Evolutionary conservation across 2,329 filamentous ascomycete genomes (phyloP).

Genomic region (Penicillium hesseltinei): DNA sequence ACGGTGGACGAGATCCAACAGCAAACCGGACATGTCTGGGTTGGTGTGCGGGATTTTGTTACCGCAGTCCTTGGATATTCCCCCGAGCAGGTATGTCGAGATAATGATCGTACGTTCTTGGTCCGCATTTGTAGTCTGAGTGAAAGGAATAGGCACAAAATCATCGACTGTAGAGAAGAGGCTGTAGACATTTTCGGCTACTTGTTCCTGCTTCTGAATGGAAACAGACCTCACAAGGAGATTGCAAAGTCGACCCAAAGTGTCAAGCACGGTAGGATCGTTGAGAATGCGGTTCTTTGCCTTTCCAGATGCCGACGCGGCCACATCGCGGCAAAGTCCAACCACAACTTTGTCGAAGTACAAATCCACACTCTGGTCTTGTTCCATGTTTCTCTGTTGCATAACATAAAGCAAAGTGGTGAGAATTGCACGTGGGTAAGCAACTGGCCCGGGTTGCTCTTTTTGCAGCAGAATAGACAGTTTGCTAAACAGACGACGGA

Average conservation of each 20-base stretch:
- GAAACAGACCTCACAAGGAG: conserved; percentile 57
- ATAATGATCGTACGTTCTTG: conserved; percentile 53
- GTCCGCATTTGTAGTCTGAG: conserved; percentile 30
- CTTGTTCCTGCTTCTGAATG: conserved; percentile 50
- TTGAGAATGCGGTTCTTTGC: conserved; percentile 42
- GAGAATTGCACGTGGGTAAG: conserved; percentile 60
- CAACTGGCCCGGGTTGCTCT: conserved; percentile 44
- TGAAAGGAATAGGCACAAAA: conserved; percentile 39
- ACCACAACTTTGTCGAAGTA: conserved; percentile 55
- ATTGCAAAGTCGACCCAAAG: conserved; percentile 61
- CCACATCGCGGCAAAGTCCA: conserved; percentile 41
- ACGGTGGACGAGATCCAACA: conserved; percentile 38
- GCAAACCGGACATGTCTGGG: conserved; percentile 33
- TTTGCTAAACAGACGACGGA: conserved; percentile 63
- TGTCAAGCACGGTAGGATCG: conserved; percentile 56
- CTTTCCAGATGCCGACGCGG: conserved; percentile 35
- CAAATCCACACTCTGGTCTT: conserved; percentile 43
- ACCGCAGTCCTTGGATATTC: conserved; percentile 43
- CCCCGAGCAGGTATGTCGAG: conserved; percentile 58
- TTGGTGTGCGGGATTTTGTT: conserved; percentile 31
- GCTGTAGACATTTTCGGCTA: conserved; percentile 55
- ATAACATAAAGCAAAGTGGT: conserved; percentile 63
- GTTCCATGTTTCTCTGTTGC: conserved; percentile 48
- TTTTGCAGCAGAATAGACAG: conserved; percentile 57
- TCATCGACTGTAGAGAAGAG: conserved; percentile 46